These are phyloP conservation scores for Agaricales sp. DNA, from an alignment of 1,284 basidiomycete genomes.

Conservation along the genomic window DNA sequence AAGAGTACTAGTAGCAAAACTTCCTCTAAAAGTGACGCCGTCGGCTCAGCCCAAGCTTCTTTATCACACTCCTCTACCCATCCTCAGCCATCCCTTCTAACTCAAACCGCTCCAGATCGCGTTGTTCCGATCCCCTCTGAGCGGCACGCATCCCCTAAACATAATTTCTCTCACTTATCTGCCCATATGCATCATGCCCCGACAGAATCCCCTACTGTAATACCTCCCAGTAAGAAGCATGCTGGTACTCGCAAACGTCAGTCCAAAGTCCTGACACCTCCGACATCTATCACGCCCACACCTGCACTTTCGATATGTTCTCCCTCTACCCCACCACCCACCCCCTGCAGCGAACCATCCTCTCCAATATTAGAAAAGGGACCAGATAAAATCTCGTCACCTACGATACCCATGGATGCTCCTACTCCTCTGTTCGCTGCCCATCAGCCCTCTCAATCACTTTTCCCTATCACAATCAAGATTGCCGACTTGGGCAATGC, in stretches of 20 bases:
- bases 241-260: too few species aligned
- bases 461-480: conserved; percentile 68
- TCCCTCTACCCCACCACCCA: conserved; percentile 12
- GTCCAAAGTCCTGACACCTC: background rate
- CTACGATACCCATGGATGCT: conserved; percentile 3
- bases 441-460: conserved; percentile 14
- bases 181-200: conserved; percentile 27
- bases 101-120: background rate
- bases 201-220: conserved; percentile 12
- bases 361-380: background rate
- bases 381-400: conserved; percentile 8
- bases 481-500: conserved; percentile 89
- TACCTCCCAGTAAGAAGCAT: too few species aligned
- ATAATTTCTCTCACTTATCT: conserved; percentile 28
- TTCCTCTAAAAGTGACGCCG: conserved; percentile 20
- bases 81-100: background rate
- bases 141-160: conserved; percentile 23
- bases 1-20: conserved; percentile 9
- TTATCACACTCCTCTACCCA: background rate
- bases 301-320: conserved; percentile 3
- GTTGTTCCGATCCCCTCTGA: background rate
- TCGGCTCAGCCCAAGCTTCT: conserved; percentile 13
- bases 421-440: conserved; percentile 12
- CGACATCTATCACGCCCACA: conserved; percentile 6
- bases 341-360: conserved; percentile 7